These are phyloP conservation scores for Stemphylium beticola DNA, from an alignment of 2,329 filamentous ascomycete genomes.

Conservation along the genomic window DNA sequence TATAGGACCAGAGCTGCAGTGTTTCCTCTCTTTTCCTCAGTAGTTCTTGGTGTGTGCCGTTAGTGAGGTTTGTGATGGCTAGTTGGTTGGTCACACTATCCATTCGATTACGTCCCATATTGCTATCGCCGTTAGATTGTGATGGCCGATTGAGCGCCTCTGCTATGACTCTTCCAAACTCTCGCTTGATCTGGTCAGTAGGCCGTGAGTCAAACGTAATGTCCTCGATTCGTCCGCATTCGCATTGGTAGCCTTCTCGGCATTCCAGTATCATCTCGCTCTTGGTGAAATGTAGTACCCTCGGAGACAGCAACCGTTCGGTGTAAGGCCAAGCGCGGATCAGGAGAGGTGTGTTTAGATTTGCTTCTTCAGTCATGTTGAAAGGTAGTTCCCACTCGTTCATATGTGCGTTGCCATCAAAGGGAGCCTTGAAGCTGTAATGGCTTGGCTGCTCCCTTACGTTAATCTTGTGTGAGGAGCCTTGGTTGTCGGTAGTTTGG, in stretches of 20 bases:
- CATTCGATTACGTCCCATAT: constrained; percentile 23
- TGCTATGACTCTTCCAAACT: constrained; percentile 34
- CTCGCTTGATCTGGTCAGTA: constrained; percentile 45
- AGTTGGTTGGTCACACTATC: constrained; percentile 40
- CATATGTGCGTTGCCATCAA: constrained; percentile 42
- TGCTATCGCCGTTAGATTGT: constrained; percentile 13
- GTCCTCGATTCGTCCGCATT: constrained; percentile 45
- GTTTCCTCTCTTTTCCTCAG: constrained; percentile 34
- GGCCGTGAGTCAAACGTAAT: constrained; percentile 38
- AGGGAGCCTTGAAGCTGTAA: constrained; percentile 46
- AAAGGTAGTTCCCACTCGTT: constrained; percentile 45
- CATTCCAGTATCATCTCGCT: constrained; percentile 49
- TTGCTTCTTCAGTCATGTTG: constrained; percentile 39
- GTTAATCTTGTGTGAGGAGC: constrained; percentile 39
- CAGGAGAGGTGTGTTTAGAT: constrained; percentile 40
- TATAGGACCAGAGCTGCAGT: constrained; percentile 44
- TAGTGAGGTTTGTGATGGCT: constrained; percentile 34
- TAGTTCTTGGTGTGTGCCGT: constrained; percentile 21
- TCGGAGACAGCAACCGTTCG: constrained; percentile 41
- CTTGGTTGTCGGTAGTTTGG: constrained; percentile 42
- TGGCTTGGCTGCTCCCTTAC: constrained; percentile 46
- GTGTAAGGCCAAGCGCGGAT: constrained; percentile 44
- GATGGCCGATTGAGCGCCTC: constrained; percentile 22
- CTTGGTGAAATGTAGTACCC: constrained; percentile 43
- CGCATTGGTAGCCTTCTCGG: constrained; percentile 44